Conservation (phyloP, 2,329 filamentous ascomycete genomes). For the Pseudogymnoascus destructans region DNA sequence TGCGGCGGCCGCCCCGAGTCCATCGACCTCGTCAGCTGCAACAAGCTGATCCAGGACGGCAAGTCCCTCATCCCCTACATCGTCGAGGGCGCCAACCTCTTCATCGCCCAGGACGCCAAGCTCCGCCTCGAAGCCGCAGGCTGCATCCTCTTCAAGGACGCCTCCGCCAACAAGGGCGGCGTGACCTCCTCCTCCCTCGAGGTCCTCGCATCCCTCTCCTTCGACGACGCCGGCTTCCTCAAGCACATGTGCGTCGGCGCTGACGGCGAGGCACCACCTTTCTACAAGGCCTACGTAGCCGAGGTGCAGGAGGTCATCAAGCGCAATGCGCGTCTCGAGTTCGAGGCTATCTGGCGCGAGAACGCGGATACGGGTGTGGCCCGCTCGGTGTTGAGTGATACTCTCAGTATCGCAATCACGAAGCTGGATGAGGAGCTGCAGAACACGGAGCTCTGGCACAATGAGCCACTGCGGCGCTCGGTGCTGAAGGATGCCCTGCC, state of each 20-base stretch:
- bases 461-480: slow-evolving; percentile 60
- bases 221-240: slow-evolving; percentile 78
- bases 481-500: slow-evolving; percentile 81
- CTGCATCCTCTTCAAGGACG: slow-evolving; percentile 92
- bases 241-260: slow-evolving; percentile 85
- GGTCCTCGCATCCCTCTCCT: slow-evolving; percentile 85
- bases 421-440: slow-evolving; percentile 93
- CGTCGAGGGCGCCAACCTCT: slow-evolving; percentile 93
- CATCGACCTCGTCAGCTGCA: slow-evolving; percentile 80
- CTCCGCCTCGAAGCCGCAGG: slow-evolving; percentile 89
- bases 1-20: slow-evolving; percentile 95
- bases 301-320: slow-evolving; percentile 84
- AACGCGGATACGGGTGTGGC: slow-evolving; percentile 67
- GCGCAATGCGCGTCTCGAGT: slow-evolving; percentile 84
- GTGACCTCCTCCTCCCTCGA: slow-evolving; percentile 96
- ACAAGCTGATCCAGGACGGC: slow-evolving; percentile 78
- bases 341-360: slow-evolving; percentile 97
- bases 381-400: slow-evolving; percentile 81
- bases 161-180: slow-evolving; percentile 95
- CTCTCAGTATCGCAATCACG: slow-evolving; percentile 85
- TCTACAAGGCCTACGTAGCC: slow-evolving; percentile 88
- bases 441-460: slow-evolving; percentile 80
- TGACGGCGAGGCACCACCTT: slow-evolving; percentile 66
- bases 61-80: slow-evolving; percentile 85
- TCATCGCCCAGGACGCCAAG: slow-evolving; percentile 98